These are phyloP conservation scores for Carex arenaria DNA, from an alignment of 202 grass and related monocot genomes.

Conservation along the genomic window DNA sequence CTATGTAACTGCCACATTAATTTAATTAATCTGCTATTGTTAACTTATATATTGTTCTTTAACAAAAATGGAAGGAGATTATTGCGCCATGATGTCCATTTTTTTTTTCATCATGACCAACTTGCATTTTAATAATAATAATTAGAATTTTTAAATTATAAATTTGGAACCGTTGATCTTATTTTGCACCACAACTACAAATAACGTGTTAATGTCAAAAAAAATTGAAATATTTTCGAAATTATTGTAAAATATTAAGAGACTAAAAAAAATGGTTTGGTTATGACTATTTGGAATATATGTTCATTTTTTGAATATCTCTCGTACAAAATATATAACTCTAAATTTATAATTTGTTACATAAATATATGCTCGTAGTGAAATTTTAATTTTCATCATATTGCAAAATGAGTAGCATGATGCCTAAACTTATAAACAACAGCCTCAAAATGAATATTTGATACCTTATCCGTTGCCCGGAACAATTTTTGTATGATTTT, in stretches of 20 bases:
- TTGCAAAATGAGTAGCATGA: not conserved
- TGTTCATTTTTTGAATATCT: too few species aligned
- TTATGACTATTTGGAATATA: not conserved
- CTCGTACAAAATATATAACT: too few species aligned
- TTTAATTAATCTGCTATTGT: not conserved
- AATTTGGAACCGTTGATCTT: not conserved
- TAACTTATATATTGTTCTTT: not conserved
- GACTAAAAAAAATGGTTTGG: not conserved
- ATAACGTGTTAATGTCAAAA: not conserved
- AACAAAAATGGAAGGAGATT: not conserved
- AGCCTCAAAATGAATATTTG: not conserved
- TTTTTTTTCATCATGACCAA: slow-evolving; percentile 2
- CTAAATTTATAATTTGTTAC: not conserved
- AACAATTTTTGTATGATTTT: too few species aligned
- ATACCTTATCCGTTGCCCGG: not conserved
- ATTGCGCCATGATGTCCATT: not conserved
- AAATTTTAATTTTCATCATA: not conserved
- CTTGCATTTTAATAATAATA: not conserved
- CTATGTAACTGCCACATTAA: not conserved
- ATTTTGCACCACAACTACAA: not conserved
- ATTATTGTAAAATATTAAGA: not conserved
- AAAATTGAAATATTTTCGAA: not conserved
- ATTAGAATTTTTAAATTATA: not conserved
- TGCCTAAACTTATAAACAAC: not conserved
- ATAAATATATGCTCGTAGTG: not conserved